phyloP scores from a whole-genome alignment of 768 basidiomycete species.

The Leccinum olivaceopallidum region DNA sequence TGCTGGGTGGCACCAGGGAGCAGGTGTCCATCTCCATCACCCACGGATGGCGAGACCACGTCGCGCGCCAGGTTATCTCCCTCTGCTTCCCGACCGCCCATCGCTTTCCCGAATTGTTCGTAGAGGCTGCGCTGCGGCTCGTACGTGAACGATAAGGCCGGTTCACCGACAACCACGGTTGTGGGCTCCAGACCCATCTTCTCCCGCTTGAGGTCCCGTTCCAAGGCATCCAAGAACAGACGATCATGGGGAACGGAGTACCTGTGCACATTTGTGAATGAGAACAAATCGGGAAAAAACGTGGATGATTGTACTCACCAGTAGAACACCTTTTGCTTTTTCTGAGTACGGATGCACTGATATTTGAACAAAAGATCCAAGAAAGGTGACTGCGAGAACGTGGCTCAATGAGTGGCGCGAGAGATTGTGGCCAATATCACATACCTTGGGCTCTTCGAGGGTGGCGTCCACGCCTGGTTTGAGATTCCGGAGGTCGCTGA shows the following conservation, averaged over 20 bases:
- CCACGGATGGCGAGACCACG: constrained; percentile 9
- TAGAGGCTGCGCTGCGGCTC: constrained; percentile 83
- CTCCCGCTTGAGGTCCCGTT: constrained; percentile 94
- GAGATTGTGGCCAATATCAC: constrained; percentile 25
- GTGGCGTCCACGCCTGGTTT: constrained; percentile 93
- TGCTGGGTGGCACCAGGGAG: constrained; percentile 7
- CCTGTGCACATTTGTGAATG: constrained; percentile 43
- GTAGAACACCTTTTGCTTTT: constrained; percentile 99
- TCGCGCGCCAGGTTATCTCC: constrained; percentile 37
- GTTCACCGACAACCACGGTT: constrained; percentile 74
- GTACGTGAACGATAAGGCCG: constrained; percentile 85
- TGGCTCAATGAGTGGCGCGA: neutral
- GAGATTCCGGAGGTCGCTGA: constrained; percentile 88
- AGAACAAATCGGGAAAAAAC: neutral
- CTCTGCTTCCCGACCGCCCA: constrained; percentile 37
- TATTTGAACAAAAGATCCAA: constrained; percentile 94
- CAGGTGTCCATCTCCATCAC: constrained; percentile 18
- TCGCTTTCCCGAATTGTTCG: constrained; percentile 74
- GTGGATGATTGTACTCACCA: constrained; percentile 55
- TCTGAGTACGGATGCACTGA: constrained; percentile 96
- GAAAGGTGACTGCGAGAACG: constrained; percentile 70
- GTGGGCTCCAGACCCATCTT: constrained; percentile 89
- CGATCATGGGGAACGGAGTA: constrained; percentile 97
- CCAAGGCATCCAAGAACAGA: constrained; percentile 94
- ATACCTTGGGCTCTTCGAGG: constrained; percentile 93